Evolutionary conservation across 345 rosid species (phyloP), one percentile per base, ranked within the genome.

Genomic region (Salix exigua): DNA sequence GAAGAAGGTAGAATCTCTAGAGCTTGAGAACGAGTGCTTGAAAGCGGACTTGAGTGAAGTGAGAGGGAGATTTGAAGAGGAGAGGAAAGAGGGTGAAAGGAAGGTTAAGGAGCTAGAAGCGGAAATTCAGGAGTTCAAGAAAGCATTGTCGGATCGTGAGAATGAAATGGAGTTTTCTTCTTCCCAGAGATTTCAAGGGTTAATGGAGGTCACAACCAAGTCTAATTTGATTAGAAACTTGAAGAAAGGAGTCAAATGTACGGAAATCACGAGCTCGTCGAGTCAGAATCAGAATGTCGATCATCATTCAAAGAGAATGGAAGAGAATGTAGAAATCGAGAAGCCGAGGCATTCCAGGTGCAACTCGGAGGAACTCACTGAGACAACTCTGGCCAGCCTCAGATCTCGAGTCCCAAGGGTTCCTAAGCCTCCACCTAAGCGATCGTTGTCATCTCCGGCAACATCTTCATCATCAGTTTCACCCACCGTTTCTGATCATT

Each of bases 381-480:
- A 88, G 77, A 84, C 92, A 1, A 83, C 93, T 28, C 84, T 87
- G 48, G 68, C 90, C 25, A 80, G 64, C 37, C 74, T 89, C 82
- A 88, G 91, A 88, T 90, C 95, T 78, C 95, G 97, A 8, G 75
- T 72, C 73, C 97, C 98, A 11, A 80, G 98, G 71, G 89, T 96
- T 25, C 99, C 99, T 0, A 96, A 90, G 74, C 99, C 98, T 14
- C 99, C 98, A 6, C 99, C 96, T 2, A 90, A 86, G 78, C 91
- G 89, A 8, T 87, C 88, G 14, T 72, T 82, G 23, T 75, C 87
- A 0, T 37, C 76, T 23, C 62, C 85, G 10, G 60, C 81, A 6
- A 60, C 78, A 7, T 62, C 73, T 2, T 83, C 89, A 1, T 58
- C 80, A 12, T 14, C 74, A 26, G 31, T 40, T 12, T 69, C 68